These are phyloP conservation scores for Cucurbita ficifolia DNA, from an alignment of 306 rosid species.

Conservation along the genomic window DNA sequence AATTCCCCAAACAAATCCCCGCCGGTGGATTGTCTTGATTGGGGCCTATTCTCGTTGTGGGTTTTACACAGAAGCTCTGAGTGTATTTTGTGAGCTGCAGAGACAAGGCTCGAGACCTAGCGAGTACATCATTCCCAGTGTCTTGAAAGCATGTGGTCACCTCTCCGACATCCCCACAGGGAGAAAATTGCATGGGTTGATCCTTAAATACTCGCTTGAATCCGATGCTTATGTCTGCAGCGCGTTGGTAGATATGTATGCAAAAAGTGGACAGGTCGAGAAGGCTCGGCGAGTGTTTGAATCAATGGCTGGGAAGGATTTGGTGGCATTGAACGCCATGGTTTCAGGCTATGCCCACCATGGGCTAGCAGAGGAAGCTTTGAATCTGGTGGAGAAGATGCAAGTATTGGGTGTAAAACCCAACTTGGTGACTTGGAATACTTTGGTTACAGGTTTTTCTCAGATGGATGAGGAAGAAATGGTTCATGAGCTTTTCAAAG, in stretches of 20 bases:
- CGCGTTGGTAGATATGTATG: conserved; percentile 61
- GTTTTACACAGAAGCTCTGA: conserved; percentile 33
- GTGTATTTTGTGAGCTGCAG: conserved; percentile 41
- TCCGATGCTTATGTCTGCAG: conserved; percentile 45
- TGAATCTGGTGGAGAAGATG: conserved; percentile 41
- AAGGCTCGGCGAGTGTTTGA: conserved; percentile 46
- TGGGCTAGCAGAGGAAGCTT: conserved; percentile 42
- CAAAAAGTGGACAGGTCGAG: conserved; percentile 36
- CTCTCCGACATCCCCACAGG: conserved; percentile 31
- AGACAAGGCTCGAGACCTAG: conserved; percentile 21
- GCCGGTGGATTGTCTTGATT: conserved; percentile 51
- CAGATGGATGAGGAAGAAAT: conserved; percentile 43
- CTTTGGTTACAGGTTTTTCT: conserved; percentile 59
- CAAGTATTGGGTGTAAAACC: conserved; percentile 27
- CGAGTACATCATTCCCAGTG: conserved; percentile 52
- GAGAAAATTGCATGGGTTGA: conserved; percentile 36
- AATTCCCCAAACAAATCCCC: conserved; percentile 50
- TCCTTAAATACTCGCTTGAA: conserved; percentile 42
- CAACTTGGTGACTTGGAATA: conserved; percentile 73
- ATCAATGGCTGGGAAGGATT: conserved; percentile 44
- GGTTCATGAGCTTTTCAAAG: conserved; percentile 34
- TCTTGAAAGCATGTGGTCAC: conserved; percentile 74
- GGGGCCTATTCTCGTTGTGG: conserved; percentile 57
- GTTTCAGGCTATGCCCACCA: conserved; percentile 55
- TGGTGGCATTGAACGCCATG: conserved; percentile 70